phyloP scores from a whole-genome alignment of 352 stramenopile genomes.

The Pythium pectinolyticum region DNA sequence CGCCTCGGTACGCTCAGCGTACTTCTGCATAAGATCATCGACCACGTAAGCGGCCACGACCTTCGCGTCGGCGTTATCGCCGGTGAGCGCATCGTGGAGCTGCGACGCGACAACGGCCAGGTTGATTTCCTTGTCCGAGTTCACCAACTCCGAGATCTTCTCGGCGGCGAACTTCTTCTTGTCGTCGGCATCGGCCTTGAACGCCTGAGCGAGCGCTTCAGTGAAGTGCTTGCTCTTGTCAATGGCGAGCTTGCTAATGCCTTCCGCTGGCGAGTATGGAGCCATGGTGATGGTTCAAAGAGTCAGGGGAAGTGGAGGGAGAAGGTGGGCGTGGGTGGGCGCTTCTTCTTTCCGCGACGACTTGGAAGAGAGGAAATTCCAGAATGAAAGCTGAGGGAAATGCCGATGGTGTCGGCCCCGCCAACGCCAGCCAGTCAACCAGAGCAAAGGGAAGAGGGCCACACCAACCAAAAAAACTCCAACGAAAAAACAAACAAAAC shows the following conservation, averaged over 20 bases:
- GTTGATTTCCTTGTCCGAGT: conserved; percentile 71
- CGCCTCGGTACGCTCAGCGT: conserved; percentile 73
- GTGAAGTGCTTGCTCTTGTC: conserved; percentile 92
- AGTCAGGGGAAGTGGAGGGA: conserved; percentile 30
- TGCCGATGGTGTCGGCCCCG: not conserved
- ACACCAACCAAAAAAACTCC: conserved; percentile 3
- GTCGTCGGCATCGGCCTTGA: conserved; percentile 51
- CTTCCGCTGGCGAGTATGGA: conserved; percentile 79
- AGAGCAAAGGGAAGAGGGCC: conserved; percentile 10
- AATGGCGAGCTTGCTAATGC: conserved; percentile 82
- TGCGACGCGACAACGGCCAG: conserved; percentile 66
- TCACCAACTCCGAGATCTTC: conserved; percentile 82
- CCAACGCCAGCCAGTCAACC: conserved; percentile 16
- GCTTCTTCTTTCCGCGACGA: conserved; percentile 29
- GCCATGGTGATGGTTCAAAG: conserved; percentile 56
- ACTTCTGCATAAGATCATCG: conserved; percentile 85
- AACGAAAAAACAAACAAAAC: conserved; percentile 3
- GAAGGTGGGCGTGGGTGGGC: conserved; percentile 25
- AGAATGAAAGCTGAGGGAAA: conserved; percentile 49
- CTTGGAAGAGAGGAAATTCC: conserved; percentile 74
- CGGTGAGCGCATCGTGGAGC: conserved; percentile 59
- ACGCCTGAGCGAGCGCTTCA: conserved; percentile 76
- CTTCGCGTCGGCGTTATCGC: conserved; percentile 64
- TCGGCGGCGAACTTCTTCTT: conserved; percentile 83
- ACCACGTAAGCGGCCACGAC: conserved; percentile 74